Evolutionary conservation across 495 filamentous ascomycete species (phyloP), one percentile per base, ranked within the genome.

Genomic region (Clohesyomyces aquaticus): DNA sequence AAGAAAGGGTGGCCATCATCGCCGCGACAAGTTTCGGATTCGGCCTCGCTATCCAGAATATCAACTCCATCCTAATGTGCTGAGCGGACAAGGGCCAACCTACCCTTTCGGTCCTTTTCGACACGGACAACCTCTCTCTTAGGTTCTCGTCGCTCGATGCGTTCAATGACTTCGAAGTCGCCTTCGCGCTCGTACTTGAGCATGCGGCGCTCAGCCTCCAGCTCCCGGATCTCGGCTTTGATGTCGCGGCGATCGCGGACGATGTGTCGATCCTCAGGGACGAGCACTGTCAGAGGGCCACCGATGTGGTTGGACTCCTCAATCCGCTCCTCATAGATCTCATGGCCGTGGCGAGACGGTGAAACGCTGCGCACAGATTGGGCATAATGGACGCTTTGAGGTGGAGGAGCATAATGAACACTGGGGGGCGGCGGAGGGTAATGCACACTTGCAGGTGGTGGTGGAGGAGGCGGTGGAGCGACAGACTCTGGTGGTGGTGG

Each of bases 71-170:
- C 74, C 77, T 75, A 85, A 82, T 77, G 84, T 74, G 75, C 78
- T 80, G 76, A 80, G 51, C 74, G 65, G 67, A 78, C 74, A 76
- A 88, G 82, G 76, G 80, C 83, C 81, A 89, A 80, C 87, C 81
- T 91, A 95, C 92, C 90, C 88, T 83, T 91, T 76, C 86, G 86
- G 73, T 96, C 89, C 79, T 86, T 88, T 77, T 88, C 87, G 65
- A 94, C 78, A 68, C 90, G 82, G 21, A 88, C 69, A 12, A 85
- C 73, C 54, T 84, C 80, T 69, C 78, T 84, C 78, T 69, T 79
- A 72, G 73, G 87, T 79, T 71, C 84, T 19, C 67, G 64, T 59
- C 67, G 74, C 45, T 70, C 67, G 25, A 70, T 47, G 47, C 67
- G 74, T 43, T 70, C 67, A 25, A 70, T 47, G 47, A 84, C 77